phyloP scores from a whole-genome alignment of 2,329 filamentous ascomycete genomes.

The Geosmithia putterillii region DNA sequence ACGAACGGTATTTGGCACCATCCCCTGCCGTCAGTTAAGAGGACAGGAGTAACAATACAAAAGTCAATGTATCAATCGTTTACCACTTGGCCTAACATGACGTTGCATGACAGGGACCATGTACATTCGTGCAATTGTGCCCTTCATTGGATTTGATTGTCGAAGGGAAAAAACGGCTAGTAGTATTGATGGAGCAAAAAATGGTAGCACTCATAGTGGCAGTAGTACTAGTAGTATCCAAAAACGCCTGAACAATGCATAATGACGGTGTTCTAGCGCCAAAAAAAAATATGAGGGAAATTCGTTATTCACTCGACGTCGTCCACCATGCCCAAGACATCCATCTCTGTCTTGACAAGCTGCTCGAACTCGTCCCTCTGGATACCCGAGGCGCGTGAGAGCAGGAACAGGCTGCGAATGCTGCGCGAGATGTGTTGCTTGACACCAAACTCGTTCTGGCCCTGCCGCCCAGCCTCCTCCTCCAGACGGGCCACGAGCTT shows the following conservation, averaged over 20 bases:
- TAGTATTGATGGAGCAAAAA: not conserved
- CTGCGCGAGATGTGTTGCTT: constrained; percentile 70
- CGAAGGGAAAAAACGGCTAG: no score
- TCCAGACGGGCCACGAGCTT: constrained; percentile 50
- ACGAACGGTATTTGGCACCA: no score
- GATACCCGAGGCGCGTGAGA: constrained; percentile 61
- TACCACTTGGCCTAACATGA: no score
- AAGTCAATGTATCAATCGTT: no score
- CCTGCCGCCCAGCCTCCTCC: constrained; percentile 39
- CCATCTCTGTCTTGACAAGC: constrained; percentile 59
- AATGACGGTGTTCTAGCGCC: not conserved
- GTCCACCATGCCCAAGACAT: constrained; percentile 58
- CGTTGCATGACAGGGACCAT: no score
- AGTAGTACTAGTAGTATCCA: not conserved
- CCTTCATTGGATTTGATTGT: no score
- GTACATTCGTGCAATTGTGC: no score
- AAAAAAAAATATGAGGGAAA: constrained; percentile 8
- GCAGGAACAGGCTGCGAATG: constrained; percentile 62
- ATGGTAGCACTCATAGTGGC: no score
- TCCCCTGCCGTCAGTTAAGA: no score
- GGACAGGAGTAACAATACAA: no score
- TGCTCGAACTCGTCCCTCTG: constrained; percentile 63
- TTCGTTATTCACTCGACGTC: constrained; percentile 22
- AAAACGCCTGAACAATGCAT: not conserved
- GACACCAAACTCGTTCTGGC: constrained; percentile 58